phyloP scores from a whole-genome alignment of 2,329 filamentous ascomycete species.

The Arthroderma sp. region DNA sequence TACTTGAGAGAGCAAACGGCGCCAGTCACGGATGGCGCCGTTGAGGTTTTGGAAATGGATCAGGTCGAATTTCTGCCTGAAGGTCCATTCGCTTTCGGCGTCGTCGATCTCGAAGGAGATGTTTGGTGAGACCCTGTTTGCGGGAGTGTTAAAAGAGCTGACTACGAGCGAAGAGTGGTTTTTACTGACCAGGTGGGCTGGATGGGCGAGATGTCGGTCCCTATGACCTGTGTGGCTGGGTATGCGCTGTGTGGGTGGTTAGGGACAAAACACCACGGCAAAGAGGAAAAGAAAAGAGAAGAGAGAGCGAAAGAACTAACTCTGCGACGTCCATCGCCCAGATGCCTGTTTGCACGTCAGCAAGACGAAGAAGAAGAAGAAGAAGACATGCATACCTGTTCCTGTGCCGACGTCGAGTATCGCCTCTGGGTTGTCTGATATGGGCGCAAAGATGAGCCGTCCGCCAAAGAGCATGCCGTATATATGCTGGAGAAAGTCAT shows the following conservation, averaged over 20 bases:
- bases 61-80: slow-evolving; percentile 19
- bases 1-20: slow-evolving; percentile 31
- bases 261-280: neutral
- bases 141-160: neutral
- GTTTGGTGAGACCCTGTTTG: slow-evolving; percentile 21
- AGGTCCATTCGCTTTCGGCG: slow-evolving; percentile 20
- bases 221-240: slow-evolving; percentile 10
- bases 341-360: slow-evolving; percentile 7
- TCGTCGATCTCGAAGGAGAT: slow-evolving; percentile 23
- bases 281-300: neutral
- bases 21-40: slow-evolving; percentile 19
- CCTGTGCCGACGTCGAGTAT: slow-evolving; percentile 15
- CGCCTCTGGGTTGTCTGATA: slow-evolving; percentile 13
- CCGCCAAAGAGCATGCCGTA: slow-evolving; percentile 17
- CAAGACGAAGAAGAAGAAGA: neutral
- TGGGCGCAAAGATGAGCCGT: slow-evolving; percentile 19
- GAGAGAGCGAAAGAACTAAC: slow-evolving; percentile 9
- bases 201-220: slow-evolving; percentile 15
- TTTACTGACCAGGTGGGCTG: slow-evolving; percentile 14
- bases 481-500: slow-evolving; percentile 18
- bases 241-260: slow-evolving; percentile 5
- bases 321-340: slow-evolving; percentile 16
- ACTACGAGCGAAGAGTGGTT: no score
- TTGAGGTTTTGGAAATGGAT: slow-evolving; percentile 21
- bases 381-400: slow-evolving; percentile 10